Evolutionary conservation across 441 rosid genomes (phyloP).

Genomic region (Pelargonium cotyledonis): DNA sequence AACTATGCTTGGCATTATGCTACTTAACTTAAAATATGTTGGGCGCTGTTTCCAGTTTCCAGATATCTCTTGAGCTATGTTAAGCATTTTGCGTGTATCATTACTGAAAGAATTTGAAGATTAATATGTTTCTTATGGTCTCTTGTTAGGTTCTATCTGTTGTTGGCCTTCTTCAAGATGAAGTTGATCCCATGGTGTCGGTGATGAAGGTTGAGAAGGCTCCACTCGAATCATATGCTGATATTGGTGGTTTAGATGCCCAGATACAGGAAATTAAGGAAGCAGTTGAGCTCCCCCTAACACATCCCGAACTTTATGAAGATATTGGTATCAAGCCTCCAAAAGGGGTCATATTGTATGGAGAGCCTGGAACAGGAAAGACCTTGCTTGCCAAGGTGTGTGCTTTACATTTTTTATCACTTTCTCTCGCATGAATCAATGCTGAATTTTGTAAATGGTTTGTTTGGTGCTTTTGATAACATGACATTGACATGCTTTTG

Average conservation of each 20-base stretch:
- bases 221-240: slow-evolving; percentile 81
- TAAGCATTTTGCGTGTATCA: too few relatives aligned
- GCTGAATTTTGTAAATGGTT: too few relatives aligned
- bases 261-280: slow-evolving; percentile 96
- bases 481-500: too few relatives aligned
- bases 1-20: too few relatives aligned
- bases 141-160: slow-evolving; percentile 69
- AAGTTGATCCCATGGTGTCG: slow-evolving; percentile 96
- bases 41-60: too few relatives aligned
- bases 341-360: slow-evolving; percentile 89
- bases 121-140: neutral
- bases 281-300: slow-evolving; percentile 92
- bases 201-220: slow-evolving; percentile 99
- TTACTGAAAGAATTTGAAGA: too few relatives aligned
- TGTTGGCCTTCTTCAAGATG: slow-evolving; percentile 94
- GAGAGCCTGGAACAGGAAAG: slow-evolving; percentile 96
- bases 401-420: too few relatives aligned
- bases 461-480: too few relatives aligned
- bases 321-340: slow-evolving; percentile 96
- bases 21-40: too few relatives aligned
- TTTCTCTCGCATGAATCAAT: too few relatives aligned
- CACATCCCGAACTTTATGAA: slow-evolving; percentile 94
- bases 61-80: too few relatives aligned
- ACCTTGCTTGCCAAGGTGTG: slow-evolving; percentile 83
- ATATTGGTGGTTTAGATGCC: slow-evolving; percentile 92